These are phyloP conservation scores for Wickerhamomyces canadensis DNA, from an alignment of 805 yeast genomes.

Conservation along the genomic window DNA sequence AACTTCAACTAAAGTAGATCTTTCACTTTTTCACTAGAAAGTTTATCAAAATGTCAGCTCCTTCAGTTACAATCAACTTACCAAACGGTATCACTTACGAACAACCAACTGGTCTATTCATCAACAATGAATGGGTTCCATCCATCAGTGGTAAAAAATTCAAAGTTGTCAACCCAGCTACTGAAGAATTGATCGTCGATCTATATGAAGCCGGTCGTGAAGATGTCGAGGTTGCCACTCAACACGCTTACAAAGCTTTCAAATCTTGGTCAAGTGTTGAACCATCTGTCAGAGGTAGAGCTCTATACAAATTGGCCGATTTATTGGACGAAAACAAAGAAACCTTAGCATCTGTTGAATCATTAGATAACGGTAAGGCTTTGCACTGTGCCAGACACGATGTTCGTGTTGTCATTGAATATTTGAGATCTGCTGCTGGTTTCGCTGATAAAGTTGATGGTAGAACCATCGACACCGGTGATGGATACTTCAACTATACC, in stretches of 20 bases:
- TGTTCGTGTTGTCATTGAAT: constrained; percentile 60
- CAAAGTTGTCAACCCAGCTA: constrained; percentile 59
- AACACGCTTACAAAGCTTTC: constrained; percentile 76
- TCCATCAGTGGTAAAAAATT: constrained; percentile 56
- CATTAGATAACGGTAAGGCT: constrained; percentile 88
- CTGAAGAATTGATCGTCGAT: constrained; percentile 63
- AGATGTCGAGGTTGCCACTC: constrained; percentile 77
- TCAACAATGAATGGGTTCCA: constrained; percentile 64
- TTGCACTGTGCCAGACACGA: constrained; percentile 67
- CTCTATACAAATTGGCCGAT: constrained; percentile 69
- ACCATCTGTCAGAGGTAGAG: constrained; percentile 61
- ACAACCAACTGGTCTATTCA: constrained; percentile 77
- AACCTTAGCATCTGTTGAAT: constrained; percentile 71
- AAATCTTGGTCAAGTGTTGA: constrained; percentile 65
- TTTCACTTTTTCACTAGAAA: too few relatives aligned
- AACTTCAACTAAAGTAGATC: too few relatives aligned
- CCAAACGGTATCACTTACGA: constrained; percentile 69
- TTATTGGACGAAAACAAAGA: constrained; percentile 69
- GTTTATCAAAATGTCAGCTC: too few relatives aligned
- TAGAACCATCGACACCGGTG: constrained; percentile 67
- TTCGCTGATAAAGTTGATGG: constrained; percentile 88
- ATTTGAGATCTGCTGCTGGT: constrained; percentile 83
- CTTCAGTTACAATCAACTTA: constrained; percentile 47
- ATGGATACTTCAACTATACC: constrained; percentile 68
- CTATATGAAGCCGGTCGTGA: constrained; percentile 72